These are phyloP conservation scores for Begonia masoniana DNA, from an alignment of 306 rosid genomes.

Conservation along the genomic window DNA sequence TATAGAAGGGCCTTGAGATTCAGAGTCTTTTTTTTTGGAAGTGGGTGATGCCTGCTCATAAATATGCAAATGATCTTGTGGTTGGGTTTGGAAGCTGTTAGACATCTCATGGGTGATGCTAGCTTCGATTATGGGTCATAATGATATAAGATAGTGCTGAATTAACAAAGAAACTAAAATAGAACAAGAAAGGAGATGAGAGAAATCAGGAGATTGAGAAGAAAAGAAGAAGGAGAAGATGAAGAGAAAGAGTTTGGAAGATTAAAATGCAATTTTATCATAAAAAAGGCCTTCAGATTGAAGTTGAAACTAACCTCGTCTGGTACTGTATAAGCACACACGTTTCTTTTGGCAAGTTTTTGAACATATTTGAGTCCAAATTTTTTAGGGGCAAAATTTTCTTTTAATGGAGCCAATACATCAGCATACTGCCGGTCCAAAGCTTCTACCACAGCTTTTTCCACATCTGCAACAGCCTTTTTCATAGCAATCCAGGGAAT, in stretches of 20 bases:
- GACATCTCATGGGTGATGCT: too few relatives aligned
- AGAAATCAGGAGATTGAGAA: constrained; percentile 7
- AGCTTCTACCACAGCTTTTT: constrained; percentile 79
- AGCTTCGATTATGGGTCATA: too few relatives aligned
- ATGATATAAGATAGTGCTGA: too few relatives aligned
- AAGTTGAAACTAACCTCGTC: constrained; percentile 56
- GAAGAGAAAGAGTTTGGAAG: too few relatives aligned
- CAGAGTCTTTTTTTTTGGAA: too few relatives aligned
- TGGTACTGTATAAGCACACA: constrained; percentile 53
- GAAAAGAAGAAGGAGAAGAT: neutral
- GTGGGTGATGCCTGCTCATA: too few relatives aligned
- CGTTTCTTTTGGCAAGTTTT: constrained; percentile 74
- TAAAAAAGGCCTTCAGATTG: constrained; percentile 1
- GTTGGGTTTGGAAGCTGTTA: too few relatives aligned
- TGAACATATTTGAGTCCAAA: constrained; percentile 96
- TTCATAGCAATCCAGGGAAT: constrained; percentile 2
- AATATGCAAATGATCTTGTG: too few relatives aligned
- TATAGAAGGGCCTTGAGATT: too few relatives aligned
- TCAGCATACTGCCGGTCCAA: constrained; percentile 94
- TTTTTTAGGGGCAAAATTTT: constrained; percentile 73
- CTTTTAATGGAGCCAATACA: constrained; percentile 81
- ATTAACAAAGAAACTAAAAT: too few relatives aligned
- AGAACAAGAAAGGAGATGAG: neutral
- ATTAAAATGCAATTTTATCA: neutral
- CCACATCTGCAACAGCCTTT: constrained; percentile 84